phyloP scores from a whole-genome alignment of 495 filamentous ascomycete genomes.

The Lophium mytilinum region DNA sequence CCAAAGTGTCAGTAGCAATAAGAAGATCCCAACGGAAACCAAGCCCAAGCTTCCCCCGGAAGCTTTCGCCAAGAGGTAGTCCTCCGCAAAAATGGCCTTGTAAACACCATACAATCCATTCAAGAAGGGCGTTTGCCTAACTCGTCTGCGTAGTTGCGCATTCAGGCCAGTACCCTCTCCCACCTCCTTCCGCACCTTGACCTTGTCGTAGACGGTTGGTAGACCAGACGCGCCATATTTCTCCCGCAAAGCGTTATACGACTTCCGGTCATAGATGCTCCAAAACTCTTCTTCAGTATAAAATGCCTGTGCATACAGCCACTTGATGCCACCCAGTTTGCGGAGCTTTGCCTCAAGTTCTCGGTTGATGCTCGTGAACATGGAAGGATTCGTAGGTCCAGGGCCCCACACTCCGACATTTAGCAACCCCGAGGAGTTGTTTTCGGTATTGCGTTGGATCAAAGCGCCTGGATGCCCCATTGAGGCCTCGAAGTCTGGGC shows the following conservation, averaged over 20 bases:
- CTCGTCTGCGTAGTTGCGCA: not conserved
- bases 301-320: conserved; percentile 54
- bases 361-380: conserved; percentile 53
- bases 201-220: conserved; percentile 52
- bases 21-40: too few species aligned
- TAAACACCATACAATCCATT: not conserved
- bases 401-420: conserved; percentile 53
- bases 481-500: not conserved
- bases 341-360: conserved; percentile 56
- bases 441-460: not conserved
- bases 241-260: conserved; percentile 42
- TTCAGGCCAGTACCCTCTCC: not conserved
- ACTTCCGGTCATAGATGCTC: conserved; percentile 42
- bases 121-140: not conserved
- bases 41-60: too few species aligned
- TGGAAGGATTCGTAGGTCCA: conserved; percentile 31
- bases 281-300: conserved; percentile 52
- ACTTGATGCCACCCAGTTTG: conserved; percentile 58
- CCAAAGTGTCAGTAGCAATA: too few species aligned
- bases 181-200: conserved; percentile 14
- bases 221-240: conserved; percentile 45
- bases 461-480: not conserved
- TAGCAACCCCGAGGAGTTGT: conserved; percentile 34
- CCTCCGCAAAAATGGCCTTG: not conserved
- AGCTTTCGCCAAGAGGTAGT: not conserved